Base-by-base conservation (phyloP, 2,329 filamentous ascomycete species). In the Fusarium nisikadoi region DNA sequence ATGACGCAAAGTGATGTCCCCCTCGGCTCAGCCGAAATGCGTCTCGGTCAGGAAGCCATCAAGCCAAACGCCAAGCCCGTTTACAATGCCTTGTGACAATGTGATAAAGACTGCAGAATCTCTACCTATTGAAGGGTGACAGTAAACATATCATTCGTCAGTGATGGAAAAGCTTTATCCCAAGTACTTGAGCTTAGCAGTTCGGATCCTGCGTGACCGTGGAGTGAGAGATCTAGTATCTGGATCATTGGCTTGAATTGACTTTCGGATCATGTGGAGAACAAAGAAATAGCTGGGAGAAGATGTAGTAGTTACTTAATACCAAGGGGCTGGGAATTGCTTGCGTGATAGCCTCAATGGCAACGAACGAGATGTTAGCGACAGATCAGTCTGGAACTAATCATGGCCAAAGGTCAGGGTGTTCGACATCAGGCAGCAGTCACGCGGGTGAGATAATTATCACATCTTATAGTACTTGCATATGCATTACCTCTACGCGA, bases 401-500 rank as follows among this genome's bases (percentile, higher is more conserved):
- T 43, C n/a, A 14, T 14, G 13, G 8, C 16, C 16, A 43, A 7
- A 27, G 33, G 42, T 19, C 14, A 13, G n/a, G 12, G 31, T 35
- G 31, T n/a, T 39, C 33, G 12, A 19, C 27, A 6, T 52, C n/a
- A 59, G 45, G 35, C 56, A 59, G 43, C 56, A 59, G 56, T 33
- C 56, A 39, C 56, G n/a, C 43, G 36, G 36, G 56, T 33, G n/a
- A n/a, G 56, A 41, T n/a, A 13, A 47, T 52, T 16, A 16, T 19
- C 33, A n/a, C 23, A 36, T 23, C 23, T 12, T 54, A 42, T 14
- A 62, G 50, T 43, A 41, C 49, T 45, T 65, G 58, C 62, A 63
- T 65, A 63, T 65, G 62, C 50, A 50, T 63, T 25, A 29, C 16
- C 14, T 23, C 14, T 36, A 57, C 3, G 27, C 43, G 46, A 45